Evolutionary conservation across 2,329 filamentous ascomycete species (phyloP), one percentile per base, ranked within the genome.

Genomic region (Botrytis deweyae): DNA sequence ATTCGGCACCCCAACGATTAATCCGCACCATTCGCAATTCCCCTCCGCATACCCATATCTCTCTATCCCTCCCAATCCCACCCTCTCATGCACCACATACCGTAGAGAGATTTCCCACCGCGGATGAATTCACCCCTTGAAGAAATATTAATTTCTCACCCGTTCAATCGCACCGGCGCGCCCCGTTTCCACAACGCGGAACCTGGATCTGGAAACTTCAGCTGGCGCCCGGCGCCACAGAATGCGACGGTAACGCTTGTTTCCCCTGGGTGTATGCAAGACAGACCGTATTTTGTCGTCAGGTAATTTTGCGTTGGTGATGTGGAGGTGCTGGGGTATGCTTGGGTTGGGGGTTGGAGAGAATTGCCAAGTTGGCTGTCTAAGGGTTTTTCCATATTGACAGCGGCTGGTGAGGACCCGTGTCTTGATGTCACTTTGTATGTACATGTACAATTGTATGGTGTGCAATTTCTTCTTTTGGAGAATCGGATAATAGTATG

Each of bases 131-230:
- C 18, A 12, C 42, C 25, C 46, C 46, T 20, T 40, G 36, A 3
- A 40, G 49, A 29, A 67, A n/a, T 3, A 8, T 58, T 58, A 29
- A 29, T n/a, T n/a, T 14, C 22, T 14, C n/a, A 38, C 33, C 46
- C 22, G 20, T 42, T 52, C 12, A 20, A 52, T 40, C 65, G 29
- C 22, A 55, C 25, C 65, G 65, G 46, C 65, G 33, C 44, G 22
- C 65, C 14, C 65, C 46, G 65, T 55, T 55, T 46, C n/a, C 38
- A n/a, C 18, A 66, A 66, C 63, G 63, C 63, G 25, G n/a, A 36
- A 25, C 20, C 63, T 66, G 20, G 63, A 49, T 66, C 63, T 36
- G 42, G 42, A 7, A 12, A 20, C 22, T 49, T 66, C 63, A 66
- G 63, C 63, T 66, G 2, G 42, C 29, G 42, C 6, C 42, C 22